Base-by-base conservation (phyloP, 257 asterid species). In the Agastache rugosa region DNA sequence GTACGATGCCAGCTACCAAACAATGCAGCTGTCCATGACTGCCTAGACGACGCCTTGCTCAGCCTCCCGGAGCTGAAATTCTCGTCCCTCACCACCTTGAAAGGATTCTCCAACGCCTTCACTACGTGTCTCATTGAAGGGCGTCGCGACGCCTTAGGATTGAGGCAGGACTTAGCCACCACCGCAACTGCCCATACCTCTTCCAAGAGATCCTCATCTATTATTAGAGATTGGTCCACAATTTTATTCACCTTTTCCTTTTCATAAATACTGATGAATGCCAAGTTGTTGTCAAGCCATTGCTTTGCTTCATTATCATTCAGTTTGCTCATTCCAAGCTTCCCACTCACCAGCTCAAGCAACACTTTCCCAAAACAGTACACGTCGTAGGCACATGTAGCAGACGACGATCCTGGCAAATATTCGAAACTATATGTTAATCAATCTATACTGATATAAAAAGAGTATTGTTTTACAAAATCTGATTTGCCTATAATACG, bases 161-260 rank as follows among this genome's bases (percentile, higher is more conserved):
- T 82, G 25, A 90, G 84, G 75, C 95, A 88, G 1, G 96, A 83
- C 75, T 83, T 83, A 3, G 96, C 96, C 61, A 90, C 92, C 17
- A 88, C 66, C 2, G 96, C 90, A 6, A 90, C 81, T 11, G 96
- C 87, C 96, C 96, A 85, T 5, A 85, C 87, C 72, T 90, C 96
- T 69, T 88, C 92, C 0, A 88, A 82, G 48, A 88, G 90, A 59
- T 90, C 96, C 54, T 90, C 96, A 11, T 90, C 86, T 62, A 85
- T 60, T 56, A 87, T 71, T 5, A 90, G 87, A 51, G 96, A 87
- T 44, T 79, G 84, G 58, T 90, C 96, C 1, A 90, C 69, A 25
- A 87, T 85, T 75, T 78, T 86, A 7, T 67, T 25, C 63, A 87
- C 76, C 56, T 29, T 69, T 64, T 87, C 93, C 72, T 83, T 87